phyloP scores from a whole-genome alignment of 2,329 filamentous ascomycete genomes.

The Pyrenophora seminiperda region DNA sequence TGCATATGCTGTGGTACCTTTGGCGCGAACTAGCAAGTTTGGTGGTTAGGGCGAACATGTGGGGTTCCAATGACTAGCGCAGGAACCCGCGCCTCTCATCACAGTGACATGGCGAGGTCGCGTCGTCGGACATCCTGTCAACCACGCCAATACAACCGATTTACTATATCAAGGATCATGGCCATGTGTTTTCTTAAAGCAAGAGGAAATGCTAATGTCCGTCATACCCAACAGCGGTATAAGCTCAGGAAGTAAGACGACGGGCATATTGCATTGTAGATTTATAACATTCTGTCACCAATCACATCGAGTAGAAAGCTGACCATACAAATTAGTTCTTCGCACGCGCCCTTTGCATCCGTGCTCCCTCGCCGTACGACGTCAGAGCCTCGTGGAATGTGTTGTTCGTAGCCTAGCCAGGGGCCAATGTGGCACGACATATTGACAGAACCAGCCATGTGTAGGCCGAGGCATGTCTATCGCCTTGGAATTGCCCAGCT shows the following conservation, averaged over 20 bases:
- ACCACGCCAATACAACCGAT: background rate
- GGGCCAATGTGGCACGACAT: slow-evolving; percentile 20
- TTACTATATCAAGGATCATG: background rate
- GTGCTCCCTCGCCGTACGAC: slow-evolving; percentile 3
- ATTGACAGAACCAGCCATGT: slow-evolving; percentile 4
- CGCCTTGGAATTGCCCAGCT: too few relatives aligned
- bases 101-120: background rate
- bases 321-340: background rate
- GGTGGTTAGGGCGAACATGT: slow-evolving; percentile 11
- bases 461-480: slow-evolving; percentile 8
- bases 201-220: background rate
- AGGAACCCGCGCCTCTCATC: background rate
- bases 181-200: background rate
- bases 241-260: too few relatives aligned
- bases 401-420: slow-evolving; percentile 9
- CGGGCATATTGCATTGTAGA: too few relatives aligned
- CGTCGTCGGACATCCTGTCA: background rate
- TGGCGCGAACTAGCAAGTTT: background rate
- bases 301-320: too few relatives aligned
- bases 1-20: slow-evolving; percentile 12
- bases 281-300: too few relatives aligned
- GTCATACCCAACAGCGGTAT: slow-evolving; percentile 7
- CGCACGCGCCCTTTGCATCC: background rate
- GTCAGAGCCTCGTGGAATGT: slow-evolving; percentile 12
- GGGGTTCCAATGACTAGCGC: slow-evolving; percentile 5